These are phyloP conservation scores for Trypanosoma conorhini DNA, from an alignment of 208 protist species.

Conservation along the genomic window DNA sequence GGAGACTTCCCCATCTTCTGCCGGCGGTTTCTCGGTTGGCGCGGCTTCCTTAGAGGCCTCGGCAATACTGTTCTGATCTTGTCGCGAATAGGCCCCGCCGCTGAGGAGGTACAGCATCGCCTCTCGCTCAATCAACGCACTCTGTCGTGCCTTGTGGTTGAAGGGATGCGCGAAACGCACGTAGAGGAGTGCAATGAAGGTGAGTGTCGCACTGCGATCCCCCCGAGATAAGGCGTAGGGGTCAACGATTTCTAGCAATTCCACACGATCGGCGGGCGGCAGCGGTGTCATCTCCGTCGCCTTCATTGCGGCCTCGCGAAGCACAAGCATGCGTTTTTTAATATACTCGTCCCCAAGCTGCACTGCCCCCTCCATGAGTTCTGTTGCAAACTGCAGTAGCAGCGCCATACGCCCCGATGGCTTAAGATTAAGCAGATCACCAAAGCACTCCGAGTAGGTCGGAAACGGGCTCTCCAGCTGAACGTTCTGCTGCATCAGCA, in stretches of 20 bases:
- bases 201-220: constrained; percentile 61
- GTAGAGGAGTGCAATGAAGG: constrained; percentile 85
- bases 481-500: constrained; percentile 76
- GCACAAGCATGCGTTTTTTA: constrained; percentile 19
- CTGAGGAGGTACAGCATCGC: constrained; percentile 78
- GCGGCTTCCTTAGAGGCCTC: constrained; percentile 5
- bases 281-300: constrained; percentile 28
- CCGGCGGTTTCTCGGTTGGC: constrained; percentile 16
- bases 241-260: constrained; percentile 78
- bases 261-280: constrained; percentile 39
- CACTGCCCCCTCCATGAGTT: constrained; percentile 59
- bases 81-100: constrained; percentile 31
- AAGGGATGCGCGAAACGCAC: constrained; percentile 87
- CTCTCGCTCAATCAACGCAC: constrained; percentile 59
- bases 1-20: constrained; percentile 30
- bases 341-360: constrained; percentile 34
- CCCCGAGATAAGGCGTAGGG: constrained; percentile 70
- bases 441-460: constrained; percentile 86
- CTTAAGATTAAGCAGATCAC: constrained; percentile 62
- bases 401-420: constrained; percentile 71
- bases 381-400: constrained; percentile 83
- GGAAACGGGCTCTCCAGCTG: constrained; percentile 87
- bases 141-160: constrained; percentile 81
- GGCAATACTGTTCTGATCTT: neutral
- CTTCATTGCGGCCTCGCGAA: constrained; percentile 30